These are phyloP conservation scores for Yamadazyma triangularis DNA, from an alignment of 1,139 yeast species.

Conservation along the genomic window DNA sequence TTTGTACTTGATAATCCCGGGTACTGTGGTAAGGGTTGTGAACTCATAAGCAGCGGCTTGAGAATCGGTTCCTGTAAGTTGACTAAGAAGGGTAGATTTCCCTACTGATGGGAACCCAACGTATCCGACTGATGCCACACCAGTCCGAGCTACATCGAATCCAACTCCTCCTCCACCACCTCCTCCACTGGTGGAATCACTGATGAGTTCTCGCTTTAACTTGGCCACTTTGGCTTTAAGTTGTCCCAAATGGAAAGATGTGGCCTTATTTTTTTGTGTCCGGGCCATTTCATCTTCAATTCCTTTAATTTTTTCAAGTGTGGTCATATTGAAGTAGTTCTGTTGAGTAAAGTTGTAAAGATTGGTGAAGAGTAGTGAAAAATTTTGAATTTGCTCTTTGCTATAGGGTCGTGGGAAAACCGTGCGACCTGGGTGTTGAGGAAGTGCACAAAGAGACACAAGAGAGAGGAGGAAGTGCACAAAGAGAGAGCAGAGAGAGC, in stretches of 20 bases:
- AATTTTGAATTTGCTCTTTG: too few relatives aligned
- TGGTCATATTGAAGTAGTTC: constrained; percentile 62
- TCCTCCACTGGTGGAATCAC: constrained; percentile 66
- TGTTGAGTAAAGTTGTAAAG: too few relatives aligned
- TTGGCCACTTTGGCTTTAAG: constrained; percentile 94
- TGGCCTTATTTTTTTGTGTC: constrained; percentile 94
- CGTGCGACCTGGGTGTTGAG: too few relatives aligned
- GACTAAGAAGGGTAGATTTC: constrained; percentile 78
- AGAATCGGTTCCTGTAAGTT: constrained; percentile 91
- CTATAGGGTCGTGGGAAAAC: too few relatives aligned
- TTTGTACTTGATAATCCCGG: constrained; percentile 90
- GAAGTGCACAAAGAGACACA: too few relatives aligned
- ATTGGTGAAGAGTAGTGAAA: too few relatives aligned
- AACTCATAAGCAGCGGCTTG: constrained; percentile 98
- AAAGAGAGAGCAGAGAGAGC: too few relatives aligned
- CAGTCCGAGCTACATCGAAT: constrained; percentile 96
- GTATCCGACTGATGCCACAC: constrained; percentile 95
- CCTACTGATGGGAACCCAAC: constrained; percentile 99
- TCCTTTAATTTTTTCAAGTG: constrained; percentile 85
- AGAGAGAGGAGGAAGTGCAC: too few relatives aligned
- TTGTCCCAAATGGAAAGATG: constrained; percentile 94
- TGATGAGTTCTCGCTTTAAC: constrained; percentile 82
- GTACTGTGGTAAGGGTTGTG: constrained; percentile 95
- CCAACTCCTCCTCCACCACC: constrained; percentile 93
- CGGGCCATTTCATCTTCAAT: constrained; percentile 95